Percentiles rank a stretch among this genome's conserved stretches.
These are phyloP conservation scores for Debaryomycetaceae sp. DNA, from an alignment of 1,139 yeast genomes.

Conservation along the genomic window DNA sequence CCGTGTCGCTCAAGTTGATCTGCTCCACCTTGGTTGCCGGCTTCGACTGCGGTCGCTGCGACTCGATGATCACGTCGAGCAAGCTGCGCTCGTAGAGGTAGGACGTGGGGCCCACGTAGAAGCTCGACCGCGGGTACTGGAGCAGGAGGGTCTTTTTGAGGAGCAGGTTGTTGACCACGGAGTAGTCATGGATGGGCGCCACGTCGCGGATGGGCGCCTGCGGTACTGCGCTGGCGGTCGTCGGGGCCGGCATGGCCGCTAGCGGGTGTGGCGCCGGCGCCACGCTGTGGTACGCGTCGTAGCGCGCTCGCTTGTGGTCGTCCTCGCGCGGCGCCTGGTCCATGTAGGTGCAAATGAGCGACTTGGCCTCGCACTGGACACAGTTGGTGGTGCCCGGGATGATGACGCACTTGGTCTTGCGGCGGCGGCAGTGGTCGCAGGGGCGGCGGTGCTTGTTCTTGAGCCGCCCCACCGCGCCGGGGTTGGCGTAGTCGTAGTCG, in stretches of 20 bases:
- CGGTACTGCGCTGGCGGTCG: slow-evolving; percentile 23
- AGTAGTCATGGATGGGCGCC: slow-evolving; percentile 53
- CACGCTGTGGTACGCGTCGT: not conserved
- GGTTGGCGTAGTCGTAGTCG: slow-evolving; percentile 7
- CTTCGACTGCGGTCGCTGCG: no score
- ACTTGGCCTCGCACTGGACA: slow-evolving; percentile 64
- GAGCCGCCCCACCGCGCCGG: not conserved
- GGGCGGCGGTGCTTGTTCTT: slow-evolving; percentile 24
- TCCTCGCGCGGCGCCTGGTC: slow-evolving; percentile 25
- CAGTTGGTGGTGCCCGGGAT: slow-evolving; percentile 57
- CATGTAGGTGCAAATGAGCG: slow-evolving; percentile 57
- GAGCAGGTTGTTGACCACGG: slow-evolving; percentile 45
- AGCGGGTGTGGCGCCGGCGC: not conserved
- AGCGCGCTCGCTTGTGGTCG: not conserved
- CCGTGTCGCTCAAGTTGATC: slow-evolving; percentile 52
- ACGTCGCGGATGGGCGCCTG: slow-evolving; percentile 52
- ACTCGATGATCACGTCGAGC: slow-evolving; percentile 49
- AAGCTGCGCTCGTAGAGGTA: slow-evolving; percentile 56
- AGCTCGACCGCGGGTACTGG: slow-evolving; percentile 73
- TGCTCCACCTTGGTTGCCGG: slow-evolving; percentile 45
- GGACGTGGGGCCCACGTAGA: slow-evolving; percentile 73
- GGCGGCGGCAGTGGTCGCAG: slow-evolving; percentile 67
- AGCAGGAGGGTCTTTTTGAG: slow-evolving; percentile 42
- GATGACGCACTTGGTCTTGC: slow-evolving; percentile 62
- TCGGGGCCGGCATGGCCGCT: not conserved